Conservation (phyloP, 2,329 filamentous ascomycete species). For the Colletotrichum sp. region DNA sequence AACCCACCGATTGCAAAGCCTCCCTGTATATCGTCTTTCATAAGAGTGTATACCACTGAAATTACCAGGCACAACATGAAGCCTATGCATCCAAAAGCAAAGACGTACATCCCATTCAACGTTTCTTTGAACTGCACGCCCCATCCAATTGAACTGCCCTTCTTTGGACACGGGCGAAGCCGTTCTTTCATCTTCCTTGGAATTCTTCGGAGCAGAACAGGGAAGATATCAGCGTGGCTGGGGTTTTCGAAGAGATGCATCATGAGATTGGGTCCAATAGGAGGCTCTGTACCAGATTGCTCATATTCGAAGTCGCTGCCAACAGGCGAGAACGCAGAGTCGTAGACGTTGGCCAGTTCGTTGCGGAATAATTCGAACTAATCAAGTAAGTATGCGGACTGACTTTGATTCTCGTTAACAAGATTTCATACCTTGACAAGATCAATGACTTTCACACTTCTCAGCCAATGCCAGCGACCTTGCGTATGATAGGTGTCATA, state of each 20-base stretch:
- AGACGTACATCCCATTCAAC: slow-evolving; percentile 2
- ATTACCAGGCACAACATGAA: neutral
- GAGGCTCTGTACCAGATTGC: neutral
- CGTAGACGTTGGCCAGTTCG: neutral
- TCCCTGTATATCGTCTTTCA: neutral
- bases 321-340: neutral
- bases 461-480: neutral
- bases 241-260: neutral
- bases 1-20: neutral
- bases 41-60: neutral
- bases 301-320: neutral
- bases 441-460: neutral
- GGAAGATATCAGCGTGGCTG: neutral
- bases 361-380: neutral
- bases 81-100: neutral
- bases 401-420: neutral
- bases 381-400: neutral
- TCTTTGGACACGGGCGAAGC: neutral
- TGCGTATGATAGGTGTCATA: neutral
- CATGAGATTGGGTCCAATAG: neutral
- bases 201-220: neutral
- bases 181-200: neutral
- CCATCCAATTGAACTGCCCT: neutral
- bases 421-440: neutral
- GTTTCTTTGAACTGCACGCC: neutral